These are phyloP conservation scores for Saccharomycopsis olivae DNA, from an alignment of 805 yeast genomes.

Conservation along the genomic window DNA sequence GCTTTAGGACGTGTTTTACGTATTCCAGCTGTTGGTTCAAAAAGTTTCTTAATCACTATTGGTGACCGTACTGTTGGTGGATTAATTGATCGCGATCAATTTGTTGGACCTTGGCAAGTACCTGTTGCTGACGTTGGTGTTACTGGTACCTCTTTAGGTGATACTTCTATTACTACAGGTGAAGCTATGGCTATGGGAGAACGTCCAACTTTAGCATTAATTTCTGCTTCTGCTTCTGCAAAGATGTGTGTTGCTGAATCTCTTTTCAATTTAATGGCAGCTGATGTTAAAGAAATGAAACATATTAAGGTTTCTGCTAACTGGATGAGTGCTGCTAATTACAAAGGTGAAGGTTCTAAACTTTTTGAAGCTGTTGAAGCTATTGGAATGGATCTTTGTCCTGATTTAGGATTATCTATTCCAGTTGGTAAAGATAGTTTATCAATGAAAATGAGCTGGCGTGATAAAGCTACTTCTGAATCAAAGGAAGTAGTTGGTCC, in stretches of 20 bases:
- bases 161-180: slow-evolving; percentile 63
- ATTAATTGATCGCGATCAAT: slow-evolving; percentile 91
- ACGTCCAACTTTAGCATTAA: slow-evolving; percentile 81
- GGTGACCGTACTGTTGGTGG: slow-evolving; percentile 99
- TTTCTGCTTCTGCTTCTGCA: slow-evolving; percentile 84
- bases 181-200: slow-evolving; percentile 98
- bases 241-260: slow-evolving; percentile 95
- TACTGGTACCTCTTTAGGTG: slow-evolving; percentile 83
- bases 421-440: slow-evolving; percentile 99
- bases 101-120: slow-evolving; percentile 99
- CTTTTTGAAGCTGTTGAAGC: slow-evolving; percentile 96
- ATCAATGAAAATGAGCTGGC: slow-evolving; percentile 99
- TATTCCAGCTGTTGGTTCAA: slow-evolving; percentile 91
- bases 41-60: slow-evolving; percentile 89
- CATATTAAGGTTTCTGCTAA: slow-evolving; percentile 86
- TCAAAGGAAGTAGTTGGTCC: slow-evolving; percentile 89
- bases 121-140: slow-evolving; percentile 99
- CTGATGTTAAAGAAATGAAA: slow-evolving; percentile 68
- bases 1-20: slow-evolving; percentile 76
- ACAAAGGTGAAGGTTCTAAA: slow-evolving; percentile 90
- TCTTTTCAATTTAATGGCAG: slow-evolving; percentile 76
- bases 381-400: slow-evolving; percentile 88
- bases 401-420: slow-evolving; percentile 79
- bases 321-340: slow-evolving; percentile 98
- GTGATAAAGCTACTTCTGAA: slow-evolving; percentile 27